Base-by-base conservation (phyloP, 2,329 filamentous ascomycete genomes). In the Pleurostoma richardsiae region DNA sequence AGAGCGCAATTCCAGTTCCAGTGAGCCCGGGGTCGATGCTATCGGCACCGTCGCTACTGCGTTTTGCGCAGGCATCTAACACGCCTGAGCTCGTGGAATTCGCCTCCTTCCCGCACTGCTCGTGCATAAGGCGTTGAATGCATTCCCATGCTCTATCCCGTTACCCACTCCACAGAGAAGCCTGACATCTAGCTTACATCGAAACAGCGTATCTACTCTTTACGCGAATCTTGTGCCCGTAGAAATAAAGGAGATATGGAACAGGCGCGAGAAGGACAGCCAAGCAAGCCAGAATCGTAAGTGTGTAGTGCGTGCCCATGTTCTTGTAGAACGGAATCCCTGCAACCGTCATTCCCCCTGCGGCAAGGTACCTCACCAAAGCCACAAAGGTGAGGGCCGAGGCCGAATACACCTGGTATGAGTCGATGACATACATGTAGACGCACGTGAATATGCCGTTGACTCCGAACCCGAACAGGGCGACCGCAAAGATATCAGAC, bases 401-500 rank as follows among this genome's bases (percentile, higher is more conserved):
- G 0, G 63, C 63, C 0, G 63, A 60, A 45, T 59, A 65, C 1
- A 56, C 57, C 54, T 64, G 57, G 30, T 66, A 66, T 2, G 58
- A 59, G 43, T 66, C 63, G 3, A 66, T 66, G 46, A 66, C 61
- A 39, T 66, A 66, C 63, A 64, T 64, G 45, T 66, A 66, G 0
- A 56, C 56, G 19, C 59, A 61, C 19, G 65, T 51, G 28, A 51
- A 51, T 1, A 74, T 68, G 4, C 67, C 65, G 40, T 69, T 70
- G 53, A 75, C 64, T 3, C 68, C 69, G 40, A 69, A 73, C 2
- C 73, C 72, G 29, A 77, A 73, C 0, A 73, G 47, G 0, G 59
- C 58, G 0, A 66, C 61, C 0, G 70, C 72, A 1, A 72, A 57
- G 3, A 76, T 66, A 4, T 66, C 63, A 0, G 69, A 71, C 63